Evolutionary conservation across 139 green algal species (phyloP), one percentile per base, ranked within the genome.

Genomic region (Chara braunii): DNA sequence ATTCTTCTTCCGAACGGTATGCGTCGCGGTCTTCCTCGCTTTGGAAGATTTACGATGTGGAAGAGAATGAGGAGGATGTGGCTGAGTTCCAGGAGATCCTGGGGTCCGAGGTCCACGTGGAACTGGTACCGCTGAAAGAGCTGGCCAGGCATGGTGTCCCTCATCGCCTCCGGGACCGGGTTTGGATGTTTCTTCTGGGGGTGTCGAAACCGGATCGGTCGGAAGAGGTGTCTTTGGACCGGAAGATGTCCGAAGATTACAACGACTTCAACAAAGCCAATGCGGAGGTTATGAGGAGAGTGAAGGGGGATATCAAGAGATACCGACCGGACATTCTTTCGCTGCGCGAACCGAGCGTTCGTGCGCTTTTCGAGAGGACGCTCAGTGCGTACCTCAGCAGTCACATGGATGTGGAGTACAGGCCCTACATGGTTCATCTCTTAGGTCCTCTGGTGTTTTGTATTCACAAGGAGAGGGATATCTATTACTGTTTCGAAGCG

Each of bases 401-500:
- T 30, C 45, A 55, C 45, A 55, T 48, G 8, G 8, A 40, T 55
- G 45, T 55, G 33, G 8, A 7, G 33, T 55, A 31, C 45, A 55
- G 45, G 29, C 45, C 45, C 8, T 28, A 55, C 35, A 55, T 55
- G 45, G 45, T 55, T 28, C 45, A 55, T 55, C 45, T 55, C 6
- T 7, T 55, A 31, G 45, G 45, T 30, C 45, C 45, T 14, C 35
- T 55, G 45, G 45, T 55, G 45, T 55, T 40, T 7, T 55, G 45
- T 55, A 55, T 55, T 40, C 29, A 31, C 45, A 55, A 55, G 8
- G 45, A 55, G 8, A 28, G 7, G 5, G 45, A 55, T 30, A 55
- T 55, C 14, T 7, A 55, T 55, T 55, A 28, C 35, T 55, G 45
- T 55, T 55, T 55, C 35, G 45, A 55, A 55, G 45, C 45, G 33